These are phyloP conservation scores for Olyra latifolia DNA, from an alignment of 176 grass and related monocot genomes.

Conservation along the genomic window DNA sequence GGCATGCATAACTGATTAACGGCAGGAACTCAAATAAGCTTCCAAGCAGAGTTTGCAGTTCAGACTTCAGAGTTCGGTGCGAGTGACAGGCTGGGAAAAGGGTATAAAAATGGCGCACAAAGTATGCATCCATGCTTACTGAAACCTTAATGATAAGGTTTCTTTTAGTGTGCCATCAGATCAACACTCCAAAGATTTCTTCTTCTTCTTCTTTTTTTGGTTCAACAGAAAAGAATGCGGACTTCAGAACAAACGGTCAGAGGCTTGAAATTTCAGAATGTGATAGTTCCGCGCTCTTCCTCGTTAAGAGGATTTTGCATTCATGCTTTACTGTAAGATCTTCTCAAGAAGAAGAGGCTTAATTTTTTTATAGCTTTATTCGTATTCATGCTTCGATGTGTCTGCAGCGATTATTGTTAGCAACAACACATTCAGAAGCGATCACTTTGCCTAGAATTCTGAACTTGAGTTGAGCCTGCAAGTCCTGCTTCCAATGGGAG, in stretches of 20 bases:
- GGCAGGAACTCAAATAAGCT: not conserved
- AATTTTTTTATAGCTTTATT: too few relatives aligned
- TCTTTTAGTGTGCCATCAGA: not conserved
- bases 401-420: not conserved
- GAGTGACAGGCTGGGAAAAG: not conserved
- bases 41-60: not conserved
- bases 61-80: not conserved
- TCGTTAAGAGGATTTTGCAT: not conserved
- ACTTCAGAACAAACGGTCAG: not conserved
- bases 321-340: not conserved
- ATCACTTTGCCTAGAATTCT: slow-evolving; percentile 22
- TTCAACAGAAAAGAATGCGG: not conserved
- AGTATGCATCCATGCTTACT: not conserved
- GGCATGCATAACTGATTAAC: not conserved
- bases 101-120: not conserved
- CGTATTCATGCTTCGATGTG: not conserved
- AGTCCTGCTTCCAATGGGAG: slow-evolving; percentile 14
- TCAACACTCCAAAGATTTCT: not conserved
- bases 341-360: too few relatives aligned
- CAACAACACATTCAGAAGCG: not conserved
- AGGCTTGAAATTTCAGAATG: not conserved
- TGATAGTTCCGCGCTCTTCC: not conserved
- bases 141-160: slow-evolving; percentile 2
- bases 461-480: slow-evolving; percentile 20
- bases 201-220: not conserved